A percentile compares a stretch with the other conserved stretches of the same genome.
These are phyloP conservation scores for Dimocarpus longan DNA, from an alignment of 345 rosid species.

Conservation along the genomic window DNA sequence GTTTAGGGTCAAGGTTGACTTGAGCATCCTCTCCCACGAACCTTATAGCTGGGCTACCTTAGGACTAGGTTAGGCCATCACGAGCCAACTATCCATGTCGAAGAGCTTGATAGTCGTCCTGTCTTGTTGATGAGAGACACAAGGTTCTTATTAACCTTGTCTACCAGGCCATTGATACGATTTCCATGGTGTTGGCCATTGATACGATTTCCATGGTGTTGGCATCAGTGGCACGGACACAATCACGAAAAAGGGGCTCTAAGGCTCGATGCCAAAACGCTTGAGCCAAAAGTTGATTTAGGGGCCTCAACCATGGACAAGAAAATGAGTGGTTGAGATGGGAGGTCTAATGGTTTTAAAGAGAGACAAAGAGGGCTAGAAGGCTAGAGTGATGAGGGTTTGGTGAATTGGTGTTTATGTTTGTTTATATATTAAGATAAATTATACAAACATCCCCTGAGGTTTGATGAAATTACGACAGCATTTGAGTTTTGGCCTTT, in stretches of 20 bases:
- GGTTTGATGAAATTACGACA: too few species aligned
- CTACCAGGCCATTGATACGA: slow-evolving; percentile 87
- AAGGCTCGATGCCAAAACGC: slow-evolving; percentile 67
- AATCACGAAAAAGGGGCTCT: slow-evolving; percentile 70
- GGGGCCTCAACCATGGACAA: slow-evolving; percentile 93
- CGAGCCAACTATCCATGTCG: slow-evolving; percentile 81
- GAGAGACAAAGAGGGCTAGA: too few species aligned
- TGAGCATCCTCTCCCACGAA: slow-evolving; percentile 81
- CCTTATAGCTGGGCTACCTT: slow-evolving; percentile 66
- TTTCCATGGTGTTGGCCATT: slow-evolving; percentile 90
- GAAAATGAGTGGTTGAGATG: slow-evolving; percentile 37
- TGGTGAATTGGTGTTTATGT: too few species aligned
- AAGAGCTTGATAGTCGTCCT: slow-evolving; percentile 84
- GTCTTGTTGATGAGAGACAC: slow-evolving; percentile 56
- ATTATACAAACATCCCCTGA: too few species aligned
- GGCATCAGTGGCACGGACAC: slow-evolving; percentile 84
- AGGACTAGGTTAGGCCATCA: slow-evolving; percentile 69
- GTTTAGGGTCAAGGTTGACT: slow-evolving; percentile 41
- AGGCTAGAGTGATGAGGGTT: too few species aligned
- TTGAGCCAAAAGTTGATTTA: slow-evolving; percentile 77
- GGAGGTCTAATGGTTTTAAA: too few species aligned
- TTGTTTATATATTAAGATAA: too few species aligned
- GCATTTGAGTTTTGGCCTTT: too few species aligned
- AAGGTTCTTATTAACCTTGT: slow-evolving; percentile 51
- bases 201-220: slow-evolving; percentile 91